Percentiles rank a stretch among this genome's conserved stretches.
These are phyloP conservation scores for Coniophora puteana DNA, from an alignment of 1,284 basidiomycete species.

Conservation along the genomic window DNA sequence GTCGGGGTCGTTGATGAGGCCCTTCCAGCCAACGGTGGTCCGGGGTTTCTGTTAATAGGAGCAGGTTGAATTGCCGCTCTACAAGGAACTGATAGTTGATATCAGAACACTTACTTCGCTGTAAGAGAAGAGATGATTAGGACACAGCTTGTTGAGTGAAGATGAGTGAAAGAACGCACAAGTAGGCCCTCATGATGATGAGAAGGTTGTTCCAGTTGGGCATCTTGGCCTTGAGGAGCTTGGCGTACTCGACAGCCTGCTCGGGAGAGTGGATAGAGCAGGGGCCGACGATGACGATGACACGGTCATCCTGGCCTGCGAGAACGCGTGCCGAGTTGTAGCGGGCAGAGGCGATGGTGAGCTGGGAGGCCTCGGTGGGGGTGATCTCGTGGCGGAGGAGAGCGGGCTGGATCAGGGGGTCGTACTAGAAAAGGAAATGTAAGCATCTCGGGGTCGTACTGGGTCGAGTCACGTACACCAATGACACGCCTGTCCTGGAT, in stretches of 20 bases:
- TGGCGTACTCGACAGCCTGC: conserved; percentile 90
- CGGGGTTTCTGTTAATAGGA: conserved; percentile 63
- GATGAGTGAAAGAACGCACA: conserved; percentile 48
- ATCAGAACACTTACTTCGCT: conserved; percentile 45
- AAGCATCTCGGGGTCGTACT: background rate
- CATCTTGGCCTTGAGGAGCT: conserved; percentile 68
- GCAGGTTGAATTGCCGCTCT: conserved; percentile 7
- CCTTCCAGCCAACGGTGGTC: conserved; percentile 89
- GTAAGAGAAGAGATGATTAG: conserved; percentile 2
- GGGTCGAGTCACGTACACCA: conserved; percentile 49
- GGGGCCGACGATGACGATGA: conserved; percentile 91
- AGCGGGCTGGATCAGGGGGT: conserved; percentile 89
- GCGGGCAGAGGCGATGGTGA: conserved; percentile 79
- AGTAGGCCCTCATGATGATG: conserved; percentile 96
- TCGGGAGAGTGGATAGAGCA: conserved; percentile 93
- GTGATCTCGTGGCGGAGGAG: conserved; percentile 84
- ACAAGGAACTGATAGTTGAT: background rate
- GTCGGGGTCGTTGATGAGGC: conserved; percentile 84
- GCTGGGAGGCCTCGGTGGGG: conserved; percentile 50
- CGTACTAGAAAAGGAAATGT: conserved; percentile 56
- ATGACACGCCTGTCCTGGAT: conserved; percentile 76
- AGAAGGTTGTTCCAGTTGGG: conserved; percentile 75
- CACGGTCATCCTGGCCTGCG: conserved; percentile 78
- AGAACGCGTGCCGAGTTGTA: conserved; percentile 76
- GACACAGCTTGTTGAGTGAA: conserved; percentile 4